Percentiles rank a stretch among this genome's conserved stretches.
Evolutionary conservation across 495 filamentous ascomycete genomes (phyloP).

Genomic region (Filosporella fistucella): DNA sequence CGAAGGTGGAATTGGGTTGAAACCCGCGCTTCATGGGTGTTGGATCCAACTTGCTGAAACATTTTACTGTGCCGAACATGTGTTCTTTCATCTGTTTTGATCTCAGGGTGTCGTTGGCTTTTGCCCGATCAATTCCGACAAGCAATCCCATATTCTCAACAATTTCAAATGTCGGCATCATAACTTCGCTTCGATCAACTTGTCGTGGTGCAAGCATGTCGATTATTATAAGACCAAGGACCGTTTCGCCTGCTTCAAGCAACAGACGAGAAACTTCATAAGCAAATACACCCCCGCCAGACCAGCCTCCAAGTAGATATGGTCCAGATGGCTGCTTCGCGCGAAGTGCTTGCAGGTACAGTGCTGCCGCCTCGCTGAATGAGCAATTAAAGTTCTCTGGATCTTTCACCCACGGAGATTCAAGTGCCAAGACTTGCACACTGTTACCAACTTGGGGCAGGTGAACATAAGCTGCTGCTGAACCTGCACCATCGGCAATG

Average conservation of each 20-base stretch:
- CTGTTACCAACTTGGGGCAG: constrained; percentile 42
- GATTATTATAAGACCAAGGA: constrained; percentile 28
- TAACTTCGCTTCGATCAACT: neutral
- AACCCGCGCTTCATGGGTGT: too few species aligned
- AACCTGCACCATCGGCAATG: constrained; percentile 73
- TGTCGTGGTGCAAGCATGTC: neutral
- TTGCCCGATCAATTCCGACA: neutral
- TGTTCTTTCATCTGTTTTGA: too few species aligned
- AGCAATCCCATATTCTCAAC: constrained; percentile 1
- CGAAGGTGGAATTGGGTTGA: too few species aligned
- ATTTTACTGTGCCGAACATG: too few species aligned
- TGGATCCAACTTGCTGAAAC: too few species aligned
- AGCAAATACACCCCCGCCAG: constrained; percentile 78
- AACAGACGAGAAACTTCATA: constrained; percentile 77
- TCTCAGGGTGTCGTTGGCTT: too few species aligned
- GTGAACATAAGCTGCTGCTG: constrained; percentile 53
- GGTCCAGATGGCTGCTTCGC: constrained; percentile 58
- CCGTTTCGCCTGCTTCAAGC: constrained; percentile 58
- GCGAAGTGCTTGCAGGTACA: too few species aligned
- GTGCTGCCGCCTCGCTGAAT: too few species aligned
- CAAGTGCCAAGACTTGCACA: constrained; percentile 55
- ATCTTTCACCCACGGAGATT: constrained; percentile 32
- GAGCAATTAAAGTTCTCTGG: too few species aligned
- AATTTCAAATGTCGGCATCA: neutral
- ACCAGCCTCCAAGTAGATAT: constrained; percentile 73